Evolutionary conservation across 2,329 filamentous ascomycete genomes (phyloP).

Genomic region (Elsinoe perseae): DNA sequence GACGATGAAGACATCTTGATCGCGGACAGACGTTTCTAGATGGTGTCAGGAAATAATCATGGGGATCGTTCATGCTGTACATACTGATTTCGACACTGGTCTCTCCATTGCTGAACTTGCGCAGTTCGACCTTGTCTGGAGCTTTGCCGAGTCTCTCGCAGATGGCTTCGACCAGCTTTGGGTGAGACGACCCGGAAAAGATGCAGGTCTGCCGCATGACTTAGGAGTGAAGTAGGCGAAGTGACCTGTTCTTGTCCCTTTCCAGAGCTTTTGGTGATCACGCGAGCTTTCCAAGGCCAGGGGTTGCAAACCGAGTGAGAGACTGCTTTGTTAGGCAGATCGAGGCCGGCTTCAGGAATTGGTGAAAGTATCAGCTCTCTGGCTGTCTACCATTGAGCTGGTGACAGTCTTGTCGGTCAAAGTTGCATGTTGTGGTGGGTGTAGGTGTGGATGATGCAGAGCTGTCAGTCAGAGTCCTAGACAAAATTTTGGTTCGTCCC

Average conservation of each 20-base stretch:
- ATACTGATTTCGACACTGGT: constrained; percentile 59
- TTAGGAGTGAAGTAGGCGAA: background rate
- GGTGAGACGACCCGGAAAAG: constrained; percentile 60
- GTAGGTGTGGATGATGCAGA: background rate
- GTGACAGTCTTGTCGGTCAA: background rate
- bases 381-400: constrained; percentile 5
- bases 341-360: background rate
- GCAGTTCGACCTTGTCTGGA: constrained; percentile 52
- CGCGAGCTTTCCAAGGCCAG: background rate
- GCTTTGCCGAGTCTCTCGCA: constrained; percentile 57
- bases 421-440: background rate
- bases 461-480: background rate
- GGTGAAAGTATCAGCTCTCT: constrained; percentile 6
- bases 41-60: background rate
- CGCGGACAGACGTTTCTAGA: constrained; percentile 64
- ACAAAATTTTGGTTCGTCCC: constrained; percentile 11
- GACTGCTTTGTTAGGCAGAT: background rate
- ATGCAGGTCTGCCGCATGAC: constrained; percentile 60
- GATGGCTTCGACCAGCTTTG: constrained; percentile 55
- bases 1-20: constrained; percentile 98
- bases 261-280: background rate
- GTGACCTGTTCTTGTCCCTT: background rate
- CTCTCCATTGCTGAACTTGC: constrained; percentile 63
- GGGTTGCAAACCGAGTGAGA: background rate
- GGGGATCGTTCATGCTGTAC: background rate